phyloP scores from a whole-genome alignment of 2,329 filamentous ascomycete genomes.

The Macrophomina pseudophaseolina region DNA sequence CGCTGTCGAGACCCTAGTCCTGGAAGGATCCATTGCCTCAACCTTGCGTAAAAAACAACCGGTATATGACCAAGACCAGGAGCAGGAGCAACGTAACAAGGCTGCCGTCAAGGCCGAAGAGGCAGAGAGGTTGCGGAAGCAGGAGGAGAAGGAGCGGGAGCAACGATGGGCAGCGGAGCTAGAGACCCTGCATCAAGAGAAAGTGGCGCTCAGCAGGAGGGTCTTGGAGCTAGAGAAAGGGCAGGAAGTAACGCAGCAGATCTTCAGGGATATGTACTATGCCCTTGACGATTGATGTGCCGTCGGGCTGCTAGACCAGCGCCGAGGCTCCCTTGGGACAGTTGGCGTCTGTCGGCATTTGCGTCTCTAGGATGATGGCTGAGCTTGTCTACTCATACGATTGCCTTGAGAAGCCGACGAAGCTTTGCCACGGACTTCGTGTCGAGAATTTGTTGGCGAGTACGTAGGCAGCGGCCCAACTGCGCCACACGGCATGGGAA shows the following conservation, averaged over 20 bases:
- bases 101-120: not conserved
- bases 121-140: not conserved
- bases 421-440: not conserved
- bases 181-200: not conserved
- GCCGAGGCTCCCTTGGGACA: not conserved
- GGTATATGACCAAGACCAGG: not conserved
- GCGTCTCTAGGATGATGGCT: not conserved
- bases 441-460: not conserved
- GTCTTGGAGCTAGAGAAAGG: constrained; percentile 13
- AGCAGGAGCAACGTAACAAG: not conserved
- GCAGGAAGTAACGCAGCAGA: not conserved
- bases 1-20: not conserved
- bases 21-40: constrained; percentile 12
- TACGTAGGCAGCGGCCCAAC: no score
- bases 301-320: not conserved
- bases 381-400: not conserved
- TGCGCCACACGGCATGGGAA: no score
- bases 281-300: not conserved
- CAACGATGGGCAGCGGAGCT: not conserved
- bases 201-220: not conserved
- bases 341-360: not conserved
- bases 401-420: not conserved
- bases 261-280: constrained; percentile 13
- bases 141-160: not conserved
- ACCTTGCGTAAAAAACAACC: not conserved